A percentile compares a stretch with the other conserved stretches of the same genome.
Conservation (phyloP, 2,329 filamentous ascomycete genomes). For the Neoarthrinium moseri region DNA sequence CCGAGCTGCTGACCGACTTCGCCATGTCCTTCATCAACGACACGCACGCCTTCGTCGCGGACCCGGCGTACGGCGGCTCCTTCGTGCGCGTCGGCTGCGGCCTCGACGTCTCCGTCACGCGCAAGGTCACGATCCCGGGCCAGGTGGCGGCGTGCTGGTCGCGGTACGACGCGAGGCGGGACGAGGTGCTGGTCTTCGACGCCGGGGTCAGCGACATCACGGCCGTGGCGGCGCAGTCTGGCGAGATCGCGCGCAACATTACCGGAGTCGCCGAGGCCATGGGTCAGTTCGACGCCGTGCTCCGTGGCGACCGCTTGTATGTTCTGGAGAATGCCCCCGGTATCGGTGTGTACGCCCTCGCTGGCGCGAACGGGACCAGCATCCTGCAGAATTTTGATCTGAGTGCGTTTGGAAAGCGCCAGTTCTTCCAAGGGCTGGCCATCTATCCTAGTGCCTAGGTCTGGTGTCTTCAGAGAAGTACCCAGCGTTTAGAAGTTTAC, state of each 20-base stretch:
- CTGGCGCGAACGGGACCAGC: background rate
- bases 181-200: constrained; percentile 39
- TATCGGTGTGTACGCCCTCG: constrained; percentile 11
- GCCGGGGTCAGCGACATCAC: constrained; percentile 22
- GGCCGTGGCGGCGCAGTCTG: background rate
- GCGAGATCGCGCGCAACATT: background rate
- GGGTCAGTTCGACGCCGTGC: constrained; percentile 26
- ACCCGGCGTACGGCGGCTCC: constrained; percentile 40
- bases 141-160: constrained; percentile 42
- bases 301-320: constrained; percentile 37
- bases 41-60: constrained; percentile 26
- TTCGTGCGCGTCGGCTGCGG: constrained; percentile 22
- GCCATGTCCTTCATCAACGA: background rate
- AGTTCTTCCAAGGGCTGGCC: constrained; percentile 12
- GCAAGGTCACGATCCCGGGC: constrained; percentile 29
- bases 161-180: constrained; percentile 29
- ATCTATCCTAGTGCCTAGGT: constrained; percentile 3
- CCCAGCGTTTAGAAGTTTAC: no score
- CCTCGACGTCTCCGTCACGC: constrained; percentile 21
- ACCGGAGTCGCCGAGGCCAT: no score
- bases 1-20: background rate
- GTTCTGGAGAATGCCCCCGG: constrained; percentile 23
- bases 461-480: background rate
- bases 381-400: constrained; percentile 11
- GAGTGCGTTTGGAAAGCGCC: constrained; percentile 9